phyloP scores from a whole-genome alignment of 495 filamentous ascomycete genomes.

The Penicilliopsis zonata region DNA sequence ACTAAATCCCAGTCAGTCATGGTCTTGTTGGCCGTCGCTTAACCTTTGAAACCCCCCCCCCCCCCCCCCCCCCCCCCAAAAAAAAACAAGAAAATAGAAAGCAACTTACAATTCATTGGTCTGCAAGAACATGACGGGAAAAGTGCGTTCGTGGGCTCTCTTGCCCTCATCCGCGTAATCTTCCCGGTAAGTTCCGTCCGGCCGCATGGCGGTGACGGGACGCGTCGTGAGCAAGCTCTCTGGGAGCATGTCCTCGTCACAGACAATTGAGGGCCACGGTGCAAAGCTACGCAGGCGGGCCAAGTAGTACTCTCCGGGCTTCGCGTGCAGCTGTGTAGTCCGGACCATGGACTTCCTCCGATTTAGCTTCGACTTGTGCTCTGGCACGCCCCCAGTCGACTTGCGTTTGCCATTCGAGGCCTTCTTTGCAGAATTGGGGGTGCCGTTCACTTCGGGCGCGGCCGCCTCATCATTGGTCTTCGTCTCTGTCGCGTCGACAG shows the following conservation, averaged over 20 bases:
- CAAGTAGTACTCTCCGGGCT: constrained; percentile 78
- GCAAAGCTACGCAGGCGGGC: constrained; percentile 83
- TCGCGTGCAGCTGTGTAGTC: constrained; percentile 59
- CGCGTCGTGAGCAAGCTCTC: constrained; percentile 53
- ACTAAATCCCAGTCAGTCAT: constrained; percentile 34
- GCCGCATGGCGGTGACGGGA: constrained; percentile 67
- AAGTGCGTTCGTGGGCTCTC: constrained; percentile 69
- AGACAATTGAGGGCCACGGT: constrained; percentile 82
- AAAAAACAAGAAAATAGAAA: background rate
- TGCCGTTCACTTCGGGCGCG: constrained; percentile 29
- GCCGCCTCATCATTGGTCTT: constrained; percentile 10
- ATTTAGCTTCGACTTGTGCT: constrained; percentile 64
- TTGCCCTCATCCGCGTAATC: constrained; percentile 76
- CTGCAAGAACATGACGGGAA: constrained; percentile 84
- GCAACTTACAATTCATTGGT: constrained; percentile 89
- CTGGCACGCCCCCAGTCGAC: constrained; percentile 51
- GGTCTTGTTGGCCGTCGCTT: no score
- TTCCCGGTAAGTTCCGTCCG: constrained; percentile 72
- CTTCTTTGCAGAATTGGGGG: constrained; percentile 35
- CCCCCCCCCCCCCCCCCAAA: no score
- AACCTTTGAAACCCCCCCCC: no score
- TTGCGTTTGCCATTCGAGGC: constrained; percentile 43
- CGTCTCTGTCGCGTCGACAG: background rate
- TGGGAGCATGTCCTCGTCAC: constrained; percentile 85
- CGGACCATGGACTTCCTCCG: constrained; percentile 68